Evolutionary conservation across 208 protist species (phyloP).

Genomic region (Kentomonas sorsogonicus): DNA sequence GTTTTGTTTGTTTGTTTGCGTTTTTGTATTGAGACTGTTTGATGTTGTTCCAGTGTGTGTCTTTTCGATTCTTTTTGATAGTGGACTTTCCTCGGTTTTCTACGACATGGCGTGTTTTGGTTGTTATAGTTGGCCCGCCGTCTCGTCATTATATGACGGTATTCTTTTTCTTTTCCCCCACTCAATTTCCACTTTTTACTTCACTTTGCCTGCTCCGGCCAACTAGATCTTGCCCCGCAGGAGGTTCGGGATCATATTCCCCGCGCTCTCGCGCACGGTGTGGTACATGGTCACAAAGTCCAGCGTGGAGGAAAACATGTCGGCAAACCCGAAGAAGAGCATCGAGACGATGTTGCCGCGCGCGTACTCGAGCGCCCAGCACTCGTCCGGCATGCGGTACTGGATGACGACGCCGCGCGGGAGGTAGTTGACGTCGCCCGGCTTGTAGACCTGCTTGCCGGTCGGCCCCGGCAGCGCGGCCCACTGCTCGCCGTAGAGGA

Average conservation of each 20-base stretch:
- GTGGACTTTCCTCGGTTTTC: no score
- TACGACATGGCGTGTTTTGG: no score
- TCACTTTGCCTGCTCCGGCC: no score
- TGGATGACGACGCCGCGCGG: constrained; percentile 63
- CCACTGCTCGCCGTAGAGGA: constrained; percentile 90
- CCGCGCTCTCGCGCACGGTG: constrained; percentile 57
- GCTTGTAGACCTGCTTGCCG: constrained; percentile 53
- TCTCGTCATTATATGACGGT: no score
- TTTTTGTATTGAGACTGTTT: constrained; percentile 1
- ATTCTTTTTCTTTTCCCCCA: background rate
- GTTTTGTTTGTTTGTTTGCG: background rate
- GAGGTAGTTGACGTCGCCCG: constrained; percentile 75
- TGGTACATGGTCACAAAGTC: constrained; percentile 65
- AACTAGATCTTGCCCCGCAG: constrained; percentile 78
- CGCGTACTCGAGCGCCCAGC: constrained; percentile 91
- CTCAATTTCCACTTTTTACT: constrained; percentile 2
- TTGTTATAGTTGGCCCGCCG: no score
- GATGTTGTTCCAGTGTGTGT: constrained; percentile 3
- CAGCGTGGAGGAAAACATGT: constrained; percentile 77
- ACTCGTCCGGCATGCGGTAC: constrained; percentile 88
- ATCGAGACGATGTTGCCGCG: constrained; percentile 88
- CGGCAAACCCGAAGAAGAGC: constrained; percentile 89
- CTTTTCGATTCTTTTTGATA: no score
- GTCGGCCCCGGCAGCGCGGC: constrained; percentile 35
- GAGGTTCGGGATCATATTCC: constrained; percentile 67